Conservation (phyloP, 768 basidiomycete species). For the Porpolomopsis calyptriformis region DNA sequence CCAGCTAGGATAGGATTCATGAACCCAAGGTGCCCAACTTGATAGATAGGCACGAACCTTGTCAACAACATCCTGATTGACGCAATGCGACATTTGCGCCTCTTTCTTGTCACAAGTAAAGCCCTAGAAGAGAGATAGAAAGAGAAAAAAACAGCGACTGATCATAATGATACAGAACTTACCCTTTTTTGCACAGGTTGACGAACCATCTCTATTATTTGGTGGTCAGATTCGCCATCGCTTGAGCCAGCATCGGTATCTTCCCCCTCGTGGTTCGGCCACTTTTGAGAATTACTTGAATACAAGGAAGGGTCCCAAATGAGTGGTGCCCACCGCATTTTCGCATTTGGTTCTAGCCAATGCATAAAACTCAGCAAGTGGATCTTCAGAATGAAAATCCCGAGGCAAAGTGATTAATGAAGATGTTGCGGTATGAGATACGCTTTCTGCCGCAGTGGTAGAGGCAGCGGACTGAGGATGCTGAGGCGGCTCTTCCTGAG, state of each 20-base stretch:
- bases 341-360: slow-evolving; percentile 38
- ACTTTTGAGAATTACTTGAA: background rate
- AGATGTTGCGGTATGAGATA: too few relatives aligned
- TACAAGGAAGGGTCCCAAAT: background rate
- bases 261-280: background rate
- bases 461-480: background rate
- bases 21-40: background rate
- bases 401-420: too few relatives aligned
- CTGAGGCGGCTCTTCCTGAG: slow-evolving; percentile 19
- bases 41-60: slow-evolving; percentile 35
- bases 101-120: slow-evolving; percentile 54
- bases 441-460: background rate
- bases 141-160: slow-evolving; percentile 1
- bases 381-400: slow-evolving; percentile 35
- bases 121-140: slow-evolving; percentile 29
- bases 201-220: slow-evolving; percentile 11
- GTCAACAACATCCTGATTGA: slow-evolving; percentile 66
- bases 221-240: slow-evolving; percentile 14
- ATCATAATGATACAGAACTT: slow-evolving; percentile 6
- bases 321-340: background rate
- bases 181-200: slow-evolving; percentile 22
- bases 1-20: slow-evolving; percentile 33
- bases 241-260: slow-evolving; percentile 10
- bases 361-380: slow-evolving; percentile 55
- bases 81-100: slow-evolving; percentile 24